phyloP scores from a whole-genome alignment of 805 yeast species.

The Spathaspora passalidarum region DNA sequence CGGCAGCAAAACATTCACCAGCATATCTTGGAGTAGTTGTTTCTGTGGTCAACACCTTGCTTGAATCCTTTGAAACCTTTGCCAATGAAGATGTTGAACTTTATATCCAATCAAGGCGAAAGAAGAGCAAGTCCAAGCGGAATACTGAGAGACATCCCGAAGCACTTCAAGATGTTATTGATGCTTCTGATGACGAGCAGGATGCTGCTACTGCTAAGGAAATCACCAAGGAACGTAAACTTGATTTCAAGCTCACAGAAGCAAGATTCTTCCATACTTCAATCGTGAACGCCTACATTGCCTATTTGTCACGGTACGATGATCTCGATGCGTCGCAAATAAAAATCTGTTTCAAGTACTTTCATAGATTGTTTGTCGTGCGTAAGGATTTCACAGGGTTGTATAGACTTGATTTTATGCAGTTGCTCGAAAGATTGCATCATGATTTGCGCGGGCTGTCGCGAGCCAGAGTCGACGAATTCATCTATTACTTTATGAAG shows the following conservation, averaged over 20 bases:
- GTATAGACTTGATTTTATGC: constrained; percentile 73
- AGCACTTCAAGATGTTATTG: constrained; percentile 25
- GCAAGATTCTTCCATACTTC: constrained; percentile 53
- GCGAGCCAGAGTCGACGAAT: constrained; percentile 60
- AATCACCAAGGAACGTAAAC: constrained; percentile 43
- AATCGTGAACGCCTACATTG: constrained; percentile 64
- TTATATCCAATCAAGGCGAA: constrained; percentile 46
- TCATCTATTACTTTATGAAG: constrained; percentile 63
- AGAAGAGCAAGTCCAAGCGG: constrained; percentile 25
- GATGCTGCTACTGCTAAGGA: constrained; percentile 25
- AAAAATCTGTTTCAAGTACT: constrained; percentile 62
- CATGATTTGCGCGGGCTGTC: constrained; percentile 44
- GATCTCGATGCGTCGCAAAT: constrained; percentile 63
- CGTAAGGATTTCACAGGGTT: constrained; percentile 56
- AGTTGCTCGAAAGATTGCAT: constrained; percentile 47
- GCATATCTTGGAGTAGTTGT: constrained; percentile 58
- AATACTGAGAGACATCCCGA: constrained; percentile 24
- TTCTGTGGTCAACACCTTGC: constrained; percentile 59
- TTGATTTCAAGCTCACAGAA: constrained; percentile 41
- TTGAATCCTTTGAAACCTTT: constrained; percentile 66
- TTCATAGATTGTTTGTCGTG: constrained; percentile 64
- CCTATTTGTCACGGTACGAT: constrained; percentile 54
- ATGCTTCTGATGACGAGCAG: constrained; percentile 31
- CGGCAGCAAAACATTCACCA: constrained; percentile 62
- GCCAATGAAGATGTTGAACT: constrained; percentile 54